Base-by-base conservation (phyloP, 2,329 filamentous ascomycete species). In the Colletotrichum orbiculare region DNA sequence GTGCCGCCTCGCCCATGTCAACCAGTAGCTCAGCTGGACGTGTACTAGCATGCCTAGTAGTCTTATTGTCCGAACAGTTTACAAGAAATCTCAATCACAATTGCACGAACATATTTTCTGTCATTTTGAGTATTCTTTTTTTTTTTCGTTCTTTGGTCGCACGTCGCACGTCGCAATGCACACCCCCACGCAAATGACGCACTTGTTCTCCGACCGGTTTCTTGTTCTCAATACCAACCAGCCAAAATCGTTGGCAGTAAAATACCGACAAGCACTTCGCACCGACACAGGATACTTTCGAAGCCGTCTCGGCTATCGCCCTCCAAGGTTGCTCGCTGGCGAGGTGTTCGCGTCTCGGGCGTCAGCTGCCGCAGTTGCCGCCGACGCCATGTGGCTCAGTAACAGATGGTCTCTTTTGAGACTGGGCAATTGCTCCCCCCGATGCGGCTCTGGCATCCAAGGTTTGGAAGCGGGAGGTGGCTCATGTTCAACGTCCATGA, bases 351-450 rank as follows among this genome's bases (percentile, higher is more conserved):
- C 60, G 38, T 67, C 67, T 25, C 67, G 53, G 17, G 67, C 67
- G 49, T 75, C 74, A 6, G 73, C 72, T 37, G 69, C 72, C 9
- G 74, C 73, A 12, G 74, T 72, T 15, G 75, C 75, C 6, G 70
- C 73, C 6, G 76, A 77, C 10, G 77, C 76, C 53, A 79, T 74
- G 52, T 77, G 76, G 49, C 76, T 77, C 48, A 78, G 72, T 35
- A 74, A 70, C 12, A 73, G 62, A 55, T 67, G 67, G 37, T 72
- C 63, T 61, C 70, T 69, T 67, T 69, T 68, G 63, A 64, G 45
- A 13, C 43, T 45, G 13, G 60, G 60, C 13, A 66, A 65, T 13
- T 64, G 61, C 11, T 68, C 65, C 35, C 58, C 57, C 3, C 61
- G 60, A 35, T 66, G 57, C 13, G 53, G 57, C 35, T 68, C 67